Evolutionary conservation across 2,329 filamentous ascomycete genomes (phyloP).

Genomic region (Cordyceps cicadae): DNA sequence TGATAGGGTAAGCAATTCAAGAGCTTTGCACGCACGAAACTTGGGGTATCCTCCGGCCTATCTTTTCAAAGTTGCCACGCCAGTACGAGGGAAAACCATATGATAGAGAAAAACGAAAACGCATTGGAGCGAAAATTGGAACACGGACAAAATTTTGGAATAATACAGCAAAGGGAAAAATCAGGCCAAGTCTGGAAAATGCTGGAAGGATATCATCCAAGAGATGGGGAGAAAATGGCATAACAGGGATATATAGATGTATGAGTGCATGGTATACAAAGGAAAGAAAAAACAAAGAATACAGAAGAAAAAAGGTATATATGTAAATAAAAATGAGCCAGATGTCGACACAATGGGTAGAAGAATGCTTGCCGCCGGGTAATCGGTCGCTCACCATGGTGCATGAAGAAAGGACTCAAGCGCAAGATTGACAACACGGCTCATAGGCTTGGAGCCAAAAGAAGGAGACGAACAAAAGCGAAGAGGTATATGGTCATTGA

Average conservation of each 20-base stretch:
- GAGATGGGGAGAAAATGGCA: not conserved
- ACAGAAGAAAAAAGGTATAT: not conserved
- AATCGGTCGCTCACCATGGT: constrained; percentile 4
- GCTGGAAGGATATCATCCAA: not conserved
- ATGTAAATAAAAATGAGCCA: not conserved
- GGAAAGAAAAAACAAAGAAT: not conserved
- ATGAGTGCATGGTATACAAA: not conserved
- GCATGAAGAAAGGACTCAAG: not conserved
- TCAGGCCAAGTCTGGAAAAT: constrained; percentile 1
- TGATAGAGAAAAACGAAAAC: not conserved
- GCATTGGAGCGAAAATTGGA: not conserved
- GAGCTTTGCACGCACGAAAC: not conserved
- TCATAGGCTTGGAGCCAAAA: not conserved
- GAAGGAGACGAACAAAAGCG: not conserved
- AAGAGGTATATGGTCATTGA: not conserved
- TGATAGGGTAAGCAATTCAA: not conserved
- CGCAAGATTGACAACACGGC: not conserved
- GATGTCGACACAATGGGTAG: not conserved
- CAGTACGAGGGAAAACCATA: not conserved
- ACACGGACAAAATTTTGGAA: not conserved
- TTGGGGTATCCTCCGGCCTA: constrained; percentile 8
- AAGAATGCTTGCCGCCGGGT: constrained; percentile 1
- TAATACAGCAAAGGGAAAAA: constrained; percentile 5
- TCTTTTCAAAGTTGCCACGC: not conserved
- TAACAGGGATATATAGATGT: not conserved